Base-by-base conservation (phyloP, 2,329 filamentous ascomycete genomes). In the Sclerotinia spermophila region DNA sequence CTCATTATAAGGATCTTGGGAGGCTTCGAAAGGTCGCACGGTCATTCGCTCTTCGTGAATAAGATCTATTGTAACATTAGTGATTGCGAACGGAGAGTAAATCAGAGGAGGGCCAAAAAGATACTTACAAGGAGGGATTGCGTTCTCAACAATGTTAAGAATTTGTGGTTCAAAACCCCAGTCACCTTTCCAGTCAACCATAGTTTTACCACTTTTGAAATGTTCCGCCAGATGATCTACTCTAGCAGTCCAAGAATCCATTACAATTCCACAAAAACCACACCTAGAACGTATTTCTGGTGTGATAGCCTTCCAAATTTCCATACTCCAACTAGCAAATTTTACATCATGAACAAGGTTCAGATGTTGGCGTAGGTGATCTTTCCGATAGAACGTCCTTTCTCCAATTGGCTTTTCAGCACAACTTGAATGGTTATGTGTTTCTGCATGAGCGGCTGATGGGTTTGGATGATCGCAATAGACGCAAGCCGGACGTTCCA, bases 111-210 rank as follows among this genome's bases (percentile, higher is more conserved):
- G n/a, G 19, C 6, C 13, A 67, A 11, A 15, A n/a, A n/a, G 21
- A 78, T 78, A 81, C 81, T 85, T 84, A 88, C 86, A 90, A 65
- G 88, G 87, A 68, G 88, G 88, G 71, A 90, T 89, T 61, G 87
- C 87, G 77, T 90, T 90, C 79, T 90, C 88, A 76, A 90, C 85
- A 82, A 89, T 85, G 73, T 87, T 83, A 74, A 89, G 81, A 56
- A 90, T 84, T 48, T 86, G 84, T 40, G 82, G 81, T 69, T 90
- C 88, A 73, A 90, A 90, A 83, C 88, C 88, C 87, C 88, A 90
- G 79, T 89, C 88, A 81, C 88, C 88, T 83, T 89, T 88, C 88
- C 88, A 90, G 79, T 90, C 86, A 73, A 85, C 86, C 88, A 90
- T 90, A 76, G 86, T 87, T 73, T 85, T 86, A 81, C 88, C 87